Evolutionary conservation across 768 basidiomycete genomes (phyloP).

Genomic region (Tricholoma terreum): DNA sequence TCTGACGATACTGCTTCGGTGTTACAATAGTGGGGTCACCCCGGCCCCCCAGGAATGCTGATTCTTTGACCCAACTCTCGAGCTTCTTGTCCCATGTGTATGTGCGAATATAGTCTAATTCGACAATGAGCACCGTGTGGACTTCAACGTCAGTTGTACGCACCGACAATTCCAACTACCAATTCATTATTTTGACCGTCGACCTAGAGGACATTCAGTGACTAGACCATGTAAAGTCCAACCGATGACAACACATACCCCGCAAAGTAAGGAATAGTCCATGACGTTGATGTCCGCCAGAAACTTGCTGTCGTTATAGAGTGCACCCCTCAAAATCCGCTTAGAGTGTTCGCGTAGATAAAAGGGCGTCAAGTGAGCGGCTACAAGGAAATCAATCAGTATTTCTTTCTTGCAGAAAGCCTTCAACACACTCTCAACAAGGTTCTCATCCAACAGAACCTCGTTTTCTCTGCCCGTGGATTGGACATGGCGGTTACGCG

Average conservation of each 20-base stretch:
- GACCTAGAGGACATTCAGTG: conserved; percentile 40
- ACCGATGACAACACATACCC: conserved; percentile 33
- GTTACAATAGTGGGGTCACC: conserved; percentile 97
- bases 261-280: conserved; percentile 97
- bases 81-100: conserved; percentile 99
- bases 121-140: conserved; percentile 3
- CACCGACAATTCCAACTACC: conserved; percentile 96
- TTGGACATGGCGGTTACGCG: conserved; percentile 88
- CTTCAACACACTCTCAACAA: conserved; percentile 72
- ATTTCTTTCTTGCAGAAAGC: neutral
- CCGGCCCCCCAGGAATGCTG: conserved; percentile 81
- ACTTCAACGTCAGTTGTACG: conserved; percentile 27
- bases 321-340: conserved; percentile 82
- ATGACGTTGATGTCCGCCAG: conserved; percentile 92
- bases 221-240: neutral
- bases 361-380: conserved; percentile 82
- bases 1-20: conserved; percentile 89
- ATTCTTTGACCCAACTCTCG: conserved; percentile 98
- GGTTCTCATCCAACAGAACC: conserved; percentile 94
- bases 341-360: conserved; percentile 97
- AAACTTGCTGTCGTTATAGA: conserved; percentile 96
- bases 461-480: conserved; percentile 90
- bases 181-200: conserved; percentile 85
- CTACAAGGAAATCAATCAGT: conserved; percentile 35
- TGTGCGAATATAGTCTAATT: conserved; percentile 85